Conservation (phyloP, 805 yeast species). For the Ogataea henricii region DNA sequence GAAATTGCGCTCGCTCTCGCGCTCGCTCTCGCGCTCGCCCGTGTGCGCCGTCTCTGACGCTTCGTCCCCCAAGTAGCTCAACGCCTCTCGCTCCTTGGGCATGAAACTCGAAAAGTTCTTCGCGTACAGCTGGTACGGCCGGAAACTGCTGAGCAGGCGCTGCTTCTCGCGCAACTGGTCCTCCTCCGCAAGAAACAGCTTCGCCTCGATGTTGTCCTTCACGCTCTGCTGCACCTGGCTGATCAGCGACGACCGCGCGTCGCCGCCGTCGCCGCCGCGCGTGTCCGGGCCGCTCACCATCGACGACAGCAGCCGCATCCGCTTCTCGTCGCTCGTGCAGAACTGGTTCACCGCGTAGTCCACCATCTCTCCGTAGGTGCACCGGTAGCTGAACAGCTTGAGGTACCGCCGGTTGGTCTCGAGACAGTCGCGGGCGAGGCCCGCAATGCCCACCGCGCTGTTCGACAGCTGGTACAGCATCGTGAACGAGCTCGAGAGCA, state of each 20-base stretch:
- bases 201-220: slow-evolving; percentile 7
- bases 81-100: slow-evolving; percentile 6
- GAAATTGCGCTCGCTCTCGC: too few species aligned
- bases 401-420: slow-evolving; percentile 28
- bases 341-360: slow-evolving; percentile 18
- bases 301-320: slow-evolving; percentile 4
- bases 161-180: slow-evolving; percentile 8
- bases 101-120: slow-evolving; percentile 13
- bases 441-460: slow-evolving; percentile 12
- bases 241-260: not conserved
- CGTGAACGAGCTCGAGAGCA: slow-evolving; percentile 65
- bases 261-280: not conserved
- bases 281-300: not conserved
- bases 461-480: slow-evolving; percentile 56
- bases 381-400: slow-evolving; percentile 45
- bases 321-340: slow-evolving; percentile 14
- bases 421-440: slow-evolving; percentile 14
- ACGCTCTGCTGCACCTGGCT: slow-evolving; percentile 6
- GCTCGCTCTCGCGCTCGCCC: not conserved
- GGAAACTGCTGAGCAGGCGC: not conserved
- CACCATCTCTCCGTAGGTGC: slow-evolving; percentile 33
- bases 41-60: not conserved
- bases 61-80: not conserved
- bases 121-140: slow-evolving; percentile 14
- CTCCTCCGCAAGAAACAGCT: slow-evolving; percentile 2